Base-by-base conservation (phyloP, 768 basidiomycete species). In the Boletus pseudopeckii region DNA sequence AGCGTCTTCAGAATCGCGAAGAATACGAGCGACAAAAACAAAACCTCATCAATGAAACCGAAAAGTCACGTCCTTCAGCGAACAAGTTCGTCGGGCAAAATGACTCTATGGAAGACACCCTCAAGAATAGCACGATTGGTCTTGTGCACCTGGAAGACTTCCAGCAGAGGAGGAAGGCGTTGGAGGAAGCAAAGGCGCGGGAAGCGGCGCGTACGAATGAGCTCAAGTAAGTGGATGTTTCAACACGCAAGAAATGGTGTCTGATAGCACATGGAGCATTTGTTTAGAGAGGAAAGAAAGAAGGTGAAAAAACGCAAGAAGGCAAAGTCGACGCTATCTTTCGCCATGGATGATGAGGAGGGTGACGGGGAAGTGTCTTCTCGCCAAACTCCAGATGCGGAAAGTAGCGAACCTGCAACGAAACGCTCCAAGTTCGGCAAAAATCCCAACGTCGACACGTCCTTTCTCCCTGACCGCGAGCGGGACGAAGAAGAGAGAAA, bases 381-480 rank as follows among this genome's bases (percentile, higher is more conserved):
- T 36, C 66, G 70, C 34, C 77, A 78, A 45, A 62, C 66, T 22
- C 69, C 72, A 34, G 72, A 73, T 10, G 72, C 65, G 32, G 72
- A 72, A 41, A 61, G 65, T 44, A 76, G 77, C 14, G 79, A 72
- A 47, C 84, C 78, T 17, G 75, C 77, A 3, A 60, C 75, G 5
- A 95, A 95, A 70, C 82, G 85, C 40, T 74, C 81, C 54, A 93
- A 90, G 70, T 82, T 95, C 39, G 84, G 88, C 69, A 98, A 99
- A 77, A 98, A 98, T 61, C 97, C 97, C 1, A 78, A 87, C 41
- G 97, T 98, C 30, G 97, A 98, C 65, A 99, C 97, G 0, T 98
- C 95, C 1, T 99, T 99, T 74, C 79, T 99, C 8, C 97, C 97
- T 1, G 97, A 99, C 70, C 83, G 97, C n/a, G 93, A 95, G 22